A percentile compares a stretch with the other conserved stretches of the same genome.
Conservation (phyloP, 1,284 basidiomycete genomes). For the Trametes versicolor region DNA sequence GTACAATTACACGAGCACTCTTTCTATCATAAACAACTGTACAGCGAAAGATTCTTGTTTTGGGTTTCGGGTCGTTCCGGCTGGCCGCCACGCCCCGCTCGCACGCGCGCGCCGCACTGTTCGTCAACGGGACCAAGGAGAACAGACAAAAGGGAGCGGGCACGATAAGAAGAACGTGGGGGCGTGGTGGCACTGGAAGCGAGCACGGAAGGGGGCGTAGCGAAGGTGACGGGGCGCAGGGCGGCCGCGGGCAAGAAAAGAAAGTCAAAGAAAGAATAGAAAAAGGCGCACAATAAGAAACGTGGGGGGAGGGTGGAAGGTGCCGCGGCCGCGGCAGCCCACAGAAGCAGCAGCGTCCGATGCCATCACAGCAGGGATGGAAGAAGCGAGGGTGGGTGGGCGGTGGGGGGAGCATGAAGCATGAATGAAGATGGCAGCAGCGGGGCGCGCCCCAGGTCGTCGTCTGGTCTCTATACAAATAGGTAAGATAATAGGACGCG, state of each 20-base stretch:
- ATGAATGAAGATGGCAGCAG: background rate
- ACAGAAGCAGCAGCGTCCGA: conserved; percentile 7
- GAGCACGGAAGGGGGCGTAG: conserved; percentile 6
- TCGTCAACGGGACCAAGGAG: conserved; percentile 5
- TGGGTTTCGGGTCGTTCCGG: background rate
- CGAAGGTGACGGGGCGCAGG: conserved; percentile 17
- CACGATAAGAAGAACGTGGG: background rate
- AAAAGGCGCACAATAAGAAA: conserved; percentile 11
- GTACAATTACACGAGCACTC: conserved; percentile 44
- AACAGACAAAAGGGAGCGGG: background rate
- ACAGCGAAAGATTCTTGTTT: conserved; percentile 26
- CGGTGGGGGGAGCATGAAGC: background rate
- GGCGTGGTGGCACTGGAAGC: conserved; percentile 5
- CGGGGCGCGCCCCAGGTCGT: background rate
- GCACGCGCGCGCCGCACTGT: background rate
- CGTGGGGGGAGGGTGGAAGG: background rate
- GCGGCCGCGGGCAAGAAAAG: conserved; percentile 6
- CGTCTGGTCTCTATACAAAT: conserved; percentile 31
- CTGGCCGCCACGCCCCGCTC: too few species aligned
- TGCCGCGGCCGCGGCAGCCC: conserved; percentile 8
- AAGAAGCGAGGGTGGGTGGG: conserved; percentile 4
- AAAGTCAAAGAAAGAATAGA: background rate
- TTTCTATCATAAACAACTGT: conserved; percentile 43
- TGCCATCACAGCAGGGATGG: conserved; percentile 3
- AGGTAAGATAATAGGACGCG: conserved; percentile 32